Percentiles rank a stretch among this genome's conserved stretches.
phyloP scores from a whole-genome alignment of 352 stramenopile species.

The Pythium volutum region DNA sequence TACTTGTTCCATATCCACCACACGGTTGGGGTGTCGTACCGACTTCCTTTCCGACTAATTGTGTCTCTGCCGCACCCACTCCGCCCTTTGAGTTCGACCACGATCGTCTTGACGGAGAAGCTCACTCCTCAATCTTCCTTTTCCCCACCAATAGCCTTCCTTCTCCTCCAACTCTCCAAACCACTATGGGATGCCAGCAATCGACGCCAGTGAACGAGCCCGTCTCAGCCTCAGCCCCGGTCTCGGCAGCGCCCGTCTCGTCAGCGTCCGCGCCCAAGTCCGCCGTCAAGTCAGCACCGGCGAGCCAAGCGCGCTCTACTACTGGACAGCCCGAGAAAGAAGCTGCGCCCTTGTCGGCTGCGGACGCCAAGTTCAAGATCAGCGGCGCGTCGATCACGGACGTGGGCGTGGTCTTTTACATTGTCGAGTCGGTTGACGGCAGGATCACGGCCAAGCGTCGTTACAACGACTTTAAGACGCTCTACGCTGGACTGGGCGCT shows the following conservation, averaged over 20 bases:
- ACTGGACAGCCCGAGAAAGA: constrained; percentile 26
- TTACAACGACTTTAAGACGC: constrained; percentile 80
- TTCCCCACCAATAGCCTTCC: constrained; percentile 13
- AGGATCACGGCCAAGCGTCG: constrained; percentile 54
- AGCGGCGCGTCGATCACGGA: constrained; percentile 63
- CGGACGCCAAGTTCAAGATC: constrained; percentile 26
- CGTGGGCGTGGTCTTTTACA: constrained; percentile 68
- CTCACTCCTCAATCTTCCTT: constrained; percentile 17
- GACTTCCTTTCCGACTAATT: background rate
- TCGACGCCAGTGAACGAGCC: constrained; percentile 52
- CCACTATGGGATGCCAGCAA: constrained; percentile 69
- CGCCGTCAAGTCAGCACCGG: constrained; percentile 35
- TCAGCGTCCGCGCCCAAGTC: constrained; percentile 21
- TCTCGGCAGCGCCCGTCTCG: constrained; percentile 14
- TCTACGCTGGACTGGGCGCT: constrained; percentile 43
- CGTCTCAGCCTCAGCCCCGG: constrained; percentile 2
- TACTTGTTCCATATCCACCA: no score
- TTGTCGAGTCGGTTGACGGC: constrained; percentile 40
- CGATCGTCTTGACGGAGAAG: background rate
- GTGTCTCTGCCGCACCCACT: constrained; percentile 7
- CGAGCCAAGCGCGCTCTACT: constrained; percentile 26
- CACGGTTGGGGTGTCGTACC: no score
- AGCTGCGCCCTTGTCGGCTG: background rate
- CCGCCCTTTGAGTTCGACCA: background rate
- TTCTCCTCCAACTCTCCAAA: background rate